Evolutionary conservation across 2,329 filamentous ascomycete species (phyloP), one percentile per base, ranked within the genome.

Genomic region (Knufia petricola): DNA sequence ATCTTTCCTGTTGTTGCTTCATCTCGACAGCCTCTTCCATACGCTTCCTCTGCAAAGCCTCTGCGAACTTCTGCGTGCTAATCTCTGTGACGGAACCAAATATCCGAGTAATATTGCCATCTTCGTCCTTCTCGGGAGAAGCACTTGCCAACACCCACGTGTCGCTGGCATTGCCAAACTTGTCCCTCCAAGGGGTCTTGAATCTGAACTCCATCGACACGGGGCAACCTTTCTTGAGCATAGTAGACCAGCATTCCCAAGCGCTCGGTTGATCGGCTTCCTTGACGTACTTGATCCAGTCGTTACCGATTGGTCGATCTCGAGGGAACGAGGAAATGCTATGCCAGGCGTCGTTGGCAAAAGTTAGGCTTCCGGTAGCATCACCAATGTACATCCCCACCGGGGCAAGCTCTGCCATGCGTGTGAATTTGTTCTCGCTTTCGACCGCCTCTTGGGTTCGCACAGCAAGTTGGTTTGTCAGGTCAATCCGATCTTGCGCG

Each of bases 311-410:
- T 13, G 45, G 37, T 20, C 50, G 36, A 12, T 52, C 54, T 12
- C 55, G 52, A 20, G 61, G 53, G 36, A 56, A 58, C 9, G 55
- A 53, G 4, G 60, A 55, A n/a, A 61, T 55, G 4, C 75, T 71
- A 52, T 75, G 76, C 73, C 74, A 92, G 61, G 84, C 85, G 53
- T 89, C 84, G 61, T 94, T 94, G 61, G 82, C 85, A 61, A 87
- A 92, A 8, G 77, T 85, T 57, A 92, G 85, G 20, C 75, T 70
- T 2, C 87, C 86, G 34, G 72, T 64, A 0, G 77, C 73, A 59
- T 87, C 77, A n/a, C 85, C 84, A 56, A 92, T 89, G 62, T 90
- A 90, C 68, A 94, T 83, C 23, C 86, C 87, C 1, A 89, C 85
- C 0, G 86, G 86, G 0, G 85, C 84, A 54, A 87, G 86, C 60